Percentiles rank a stretch among this genome's conserved stretches.
Evolutionary conservation across 192 early-diverging fungal genomes (phyloP).

Genomic region (Umbelopsis sp.): DNA sequence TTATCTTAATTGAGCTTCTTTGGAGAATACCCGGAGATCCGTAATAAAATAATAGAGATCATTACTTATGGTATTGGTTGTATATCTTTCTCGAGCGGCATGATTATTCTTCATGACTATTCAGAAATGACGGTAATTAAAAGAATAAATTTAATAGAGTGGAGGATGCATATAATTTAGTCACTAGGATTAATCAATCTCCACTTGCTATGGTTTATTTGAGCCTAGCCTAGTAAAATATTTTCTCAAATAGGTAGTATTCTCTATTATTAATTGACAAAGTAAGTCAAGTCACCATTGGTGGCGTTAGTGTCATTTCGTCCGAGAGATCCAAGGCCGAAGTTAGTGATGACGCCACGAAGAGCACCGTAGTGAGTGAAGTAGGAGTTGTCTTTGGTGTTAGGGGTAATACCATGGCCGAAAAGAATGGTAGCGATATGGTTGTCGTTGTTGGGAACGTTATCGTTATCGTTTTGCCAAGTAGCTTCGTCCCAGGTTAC

Average conservation of each 20-base stretch:
- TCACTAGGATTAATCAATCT: no score
- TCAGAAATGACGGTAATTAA: no score
- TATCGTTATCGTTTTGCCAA: conserved; percentile 4
- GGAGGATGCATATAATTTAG: no score
- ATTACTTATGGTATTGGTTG: no score
- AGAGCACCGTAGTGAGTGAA: conserved; percentile 4
- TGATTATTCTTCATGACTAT: no score
- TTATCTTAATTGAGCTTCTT: no score
- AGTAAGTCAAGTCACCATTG: conserved; percentile 12
- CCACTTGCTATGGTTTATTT: no score
- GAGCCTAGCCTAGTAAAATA: no score
- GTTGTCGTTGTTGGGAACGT: background rate
- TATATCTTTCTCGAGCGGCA: no score
- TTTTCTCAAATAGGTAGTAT: background rate
- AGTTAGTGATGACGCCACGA: background rate
- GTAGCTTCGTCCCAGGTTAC: conserved; percentile 2
- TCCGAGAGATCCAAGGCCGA: conserved; percentile 16
- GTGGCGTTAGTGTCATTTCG: conserved; percentile 10
- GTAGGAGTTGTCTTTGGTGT: conserved; percentile 5
- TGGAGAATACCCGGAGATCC: no score
- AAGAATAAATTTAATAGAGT: no score
- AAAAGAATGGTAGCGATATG: background rate
- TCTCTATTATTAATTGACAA: background rate
- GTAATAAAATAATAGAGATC: no score
- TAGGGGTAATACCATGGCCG: conserved; percentile 4